A percentile compares a stretch with the other conserved stretches of the same genome.
Conservation (phyloP, 2,329 filamentous ascomycete genomes). For the Aspergillus ruber region DNA sequence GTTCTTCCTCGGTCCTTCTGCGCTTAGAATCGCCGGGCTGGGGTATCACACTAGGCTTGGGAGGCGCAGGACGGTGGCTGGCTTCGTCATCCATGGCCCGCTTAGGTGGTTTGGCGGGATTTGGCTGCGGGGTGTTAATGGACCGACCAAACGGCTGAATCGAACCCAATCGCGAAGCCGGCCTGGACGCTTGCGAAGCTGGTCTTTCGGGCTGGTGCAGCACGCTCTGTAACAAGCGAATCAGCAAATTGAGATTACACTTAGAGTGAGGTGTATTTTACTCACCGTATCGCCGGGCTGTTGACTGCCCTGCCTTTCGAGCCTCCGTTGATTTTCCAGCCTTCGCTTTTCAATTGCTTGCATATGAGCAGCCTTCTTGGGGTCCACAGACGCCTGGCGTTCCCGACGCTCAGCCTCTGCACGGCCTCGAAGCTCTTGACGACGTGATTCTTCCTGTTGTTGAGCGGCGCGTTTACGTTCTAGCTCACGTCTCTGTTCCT, state of each 20-base stretch:
- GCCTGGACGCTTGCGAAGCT: conserved; percentile 36
- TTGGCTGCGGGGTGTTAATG: conserved; percentile 56
- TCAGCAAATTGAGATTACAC: not conserved
- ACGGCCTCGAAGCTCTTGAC: conserved; percentile 55
- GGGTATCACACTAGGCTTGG: conserved; percentile 43
- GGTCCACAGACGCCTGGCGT: conserved; percentile 48
- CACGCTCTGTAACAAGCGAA: conserved; percentile 14
- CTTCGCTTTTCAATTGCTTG: conserved; percentile 51
- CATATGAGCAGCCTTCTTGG: conserved; percentile 60
- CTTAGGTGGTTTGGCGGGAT: conserved; percentile 68
- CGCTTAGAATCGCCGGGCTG: conserved; percentile 72
- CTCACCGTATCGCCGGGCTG: conserved; percentile 36
- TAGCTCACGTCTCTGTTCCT: conserved; percentile 72
- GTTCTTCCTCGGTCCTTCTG: conserved; percentile 68
- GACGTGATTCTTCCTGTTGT: conserved; percentile 53
- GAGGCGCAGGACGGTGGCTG: conserved; percentile 35
- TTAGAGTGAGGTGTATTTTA: not conserved
- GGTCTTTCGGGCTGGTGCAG: conserved; percentile 25
- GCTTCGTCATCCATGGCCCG: conserved; percentile 62
- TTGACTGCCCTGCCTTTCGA: conserved; percentile 40
- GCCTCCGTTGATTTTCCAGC: conserved; percentile 41
- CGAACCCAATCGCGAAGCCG: conserved; percentile 42
- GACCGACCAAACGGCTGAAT: conserved; percentile 54
- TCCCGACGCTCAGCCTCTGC: conserved; percentile 48
- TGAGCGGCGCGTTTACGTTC: conserved; percentile 66